Percentiles rank a stretch among this genome's conserved stretches.
Conservation (phyloP, 192 early-diverging fungal species). For the Thamnidium elegans region DNA sequence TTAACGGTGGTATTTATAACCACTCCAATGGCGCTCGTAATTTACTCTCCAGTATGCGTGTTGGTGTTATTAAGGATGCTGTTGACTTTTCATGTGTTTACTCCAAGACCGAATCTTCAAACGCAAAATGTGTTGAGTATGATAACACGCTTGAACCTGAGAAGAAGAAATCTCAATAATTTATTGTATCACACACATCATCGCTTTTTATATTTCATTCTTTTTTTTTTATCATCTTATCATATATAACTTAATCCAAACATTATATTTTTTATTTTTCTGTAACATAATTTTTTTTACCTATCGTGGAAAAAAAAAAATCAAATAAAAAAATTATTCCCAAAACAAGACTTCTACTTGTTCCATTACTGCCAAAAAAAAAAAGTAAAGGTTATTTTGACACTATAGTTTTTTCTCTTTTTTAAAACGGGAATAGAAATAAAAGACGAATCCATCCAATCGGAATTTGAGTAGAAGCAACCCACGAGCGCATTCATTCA, state of each 20-base stretch:
- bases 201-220: neutral
- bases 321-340: too few relatives aligned
- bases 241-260: neutral
- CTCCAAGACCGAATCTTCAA: neutral
- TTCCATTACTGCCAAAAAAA: too few relatives aligned
- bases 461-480: too few relatives aligned
- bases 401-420: too few relatives aligned
- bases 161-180: slow-evolving; percentile 9
- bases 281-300: too few relatives aligned
- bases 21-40: slow-evolving; percentile 90
- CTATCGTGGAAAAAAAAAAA: too few relatives aligned
- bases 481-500: too few relatives aligned
- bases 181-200: neutral
- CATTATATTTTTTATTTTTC: neutral
- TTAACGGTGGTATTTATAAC: slow-evolving; percentile 87
- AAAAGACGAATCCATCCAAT: too few relatives aligned
- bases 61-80: slow-evolving; percentile 56
- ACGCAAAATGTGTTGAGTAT: slow-evolving; percentile 6
- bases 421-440: too few relatives aligned
- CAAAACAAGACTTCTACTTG: too few relatives aligned
- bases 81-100: slow-evolving; percentile 13
- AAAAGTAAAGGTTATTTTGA: too few relatives aligned
- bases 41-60: slow-evolving; percentile 70
- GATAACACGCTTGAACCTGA: slow-evolving; percentile 18
- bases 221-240: slow-evolving; percentile 5